These are phyloP conservation scores for Catenaria anguillulae DNA, from an alignment of 371 early-diverging fungal genomes.

Conservation along the genomic window DNA sequence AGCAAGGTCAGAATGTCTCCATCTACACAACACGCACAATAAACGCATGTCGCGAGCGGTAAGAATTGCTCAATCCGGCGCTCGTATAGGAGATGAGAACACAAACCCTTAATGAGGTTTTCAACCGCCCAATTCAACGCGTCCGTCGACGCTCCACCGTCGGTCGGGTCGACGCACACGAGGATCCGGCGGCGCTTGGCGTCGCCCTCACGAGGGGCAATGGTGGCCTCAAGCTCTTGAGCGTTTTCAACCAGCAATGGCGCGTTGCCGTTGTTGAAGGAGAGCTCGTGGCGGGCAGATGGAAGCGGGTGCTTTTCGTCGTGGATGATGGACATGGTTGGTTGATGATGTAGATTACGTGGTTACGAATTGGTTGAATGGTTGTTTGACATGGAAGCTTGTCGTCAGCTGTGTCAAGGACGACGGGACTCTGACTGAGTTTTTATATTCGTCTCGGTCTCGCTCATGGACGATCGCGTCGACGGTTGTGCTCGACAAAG, in stretches of 20 bases:
- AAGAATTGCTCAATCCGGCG: not conserved
- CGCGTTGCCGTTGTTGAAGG: not conserved
- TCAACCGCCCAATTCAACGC: not conserved
- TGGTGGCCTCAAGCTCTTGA: not conserved
- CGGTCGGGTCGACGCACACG: not conserved
- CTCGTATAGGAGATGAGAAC: too few relatives aligned
- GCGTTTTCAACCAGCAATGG: not conserved
- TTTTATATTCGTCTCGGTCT: too few relatives aligned
- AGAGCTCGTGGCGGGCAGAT: not conserved
- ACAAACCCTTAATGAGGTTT: not conserved
- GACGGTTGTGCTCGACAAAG: too few relatives aligned
- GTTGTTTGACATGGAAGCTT: too few relatives aligned
- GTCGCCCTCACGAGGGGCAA: not conserved
- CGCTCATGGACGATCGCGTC: too few relatives aligned
- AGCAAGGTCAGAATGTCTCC: not conserved
- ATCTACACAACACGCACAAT: too few relatives aligned
- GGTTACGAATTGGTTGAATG: too few relatives aligned
- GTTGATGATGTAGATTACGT: too few relatives aligned
- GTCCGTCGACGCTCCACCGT: not conserved
- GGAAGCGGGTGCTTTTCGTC: conserved; percentile 1
- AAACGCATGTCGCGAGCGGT: too few relatives aligned
- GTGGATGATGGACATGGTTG: not conserved
- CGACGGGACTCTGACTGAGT: too few relatives aligned
- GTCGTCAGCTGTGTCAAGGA: too few relatives aligned
- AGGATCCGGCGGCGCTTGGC: not conserved